A percentile compares a stretch with the other conserved stretches of the same genome.
These are phyloP conservation scores for Cercospora sp. DNA, from an alignment of 2,329 filamentous ascomycete genomes.

Conservation along the genomic window DNA sequence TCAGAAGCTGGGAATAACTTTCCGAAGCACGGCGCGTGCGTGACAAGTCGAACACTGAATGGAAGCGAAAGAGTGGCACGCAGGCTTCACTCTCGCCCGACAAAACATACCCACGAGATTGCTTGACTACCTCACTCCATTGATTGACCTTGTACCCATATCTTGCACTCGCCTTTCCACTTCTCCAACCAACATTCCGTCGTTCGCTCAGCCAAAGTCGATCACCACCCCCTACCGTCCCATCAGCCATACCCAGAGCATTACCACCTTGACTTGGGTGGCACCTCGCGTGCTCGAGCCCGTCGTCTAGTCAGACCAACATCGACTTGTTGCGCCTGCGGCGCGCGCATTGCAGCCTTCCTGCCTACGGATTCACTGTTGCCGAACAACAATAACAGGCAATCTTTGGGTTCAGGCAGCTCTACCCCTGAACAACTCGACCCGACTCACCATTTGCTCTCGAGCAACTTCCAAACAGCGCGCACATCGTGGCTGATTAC, in stretches of 20 bases:
- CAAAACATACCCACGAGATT: background rate
- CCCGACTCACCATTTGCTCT: background rate
- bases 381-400: background rate
- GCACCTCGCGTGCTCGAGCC: background rate
- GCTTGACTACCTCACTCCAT: background rate
- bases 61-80: background rate
- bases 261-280: background rate
- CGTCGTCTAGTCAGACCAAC: background rate
- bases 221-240: background rate
- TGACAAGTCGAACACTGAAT: background rate
- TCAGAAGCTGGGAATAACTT: background rate
- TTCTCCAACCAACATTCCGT: background rate
- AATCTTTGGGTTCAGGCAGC: background rate
- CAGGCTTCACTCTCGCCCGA: background rate
- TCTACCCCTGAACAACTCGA: background rate
- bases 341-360: background rate
- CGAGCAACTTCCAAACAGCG: background rate
- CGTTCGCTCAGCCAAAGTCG: background rate
- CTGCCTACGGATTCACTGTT: background rate
- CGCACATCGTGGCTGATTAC: background rate
- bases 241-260: background rate
- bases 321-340: background rate
- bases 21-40: background rate
- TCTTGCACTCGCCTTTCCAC: background rate
- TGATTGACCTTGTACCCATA: background rate